Evolutionary conservation across 2,329 filamentous ascomycete species (phyloP).

Genomic region (Xylaria polymorpha): DNA sequence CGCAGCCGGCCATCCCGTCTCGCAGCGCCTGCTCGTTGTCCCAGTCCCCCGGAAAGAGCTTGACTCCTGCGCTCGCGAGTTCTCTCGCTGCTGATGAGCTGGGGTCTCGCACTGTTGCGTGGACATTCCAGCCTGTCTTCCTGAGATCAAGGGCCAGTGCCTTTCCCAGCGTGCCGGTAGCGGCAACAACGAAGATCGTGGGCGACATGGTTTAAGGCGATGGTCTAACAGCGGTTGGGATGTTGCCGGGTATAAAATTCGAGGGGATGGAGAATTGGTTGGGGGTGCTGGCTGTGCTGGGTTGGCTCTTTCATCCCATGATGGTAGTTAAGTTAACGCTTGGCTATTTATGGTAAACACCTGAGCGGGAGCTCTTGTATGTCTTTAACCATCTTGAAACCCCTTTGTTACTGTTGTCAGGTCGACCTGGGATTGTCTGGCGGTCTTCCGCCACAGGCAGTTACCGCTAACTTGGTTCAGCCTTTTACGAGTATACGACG

Average conservation of each 20-base stretch:
- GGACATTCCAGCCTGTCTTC: conserved; percentile 38
- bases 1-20: conserved; percentile 36
- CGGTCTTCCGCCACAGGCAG: conserved; percentile 1
- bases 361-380: background rate
- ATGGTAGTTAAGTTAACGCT: background rate
- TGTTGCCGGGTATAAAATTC: background rate
- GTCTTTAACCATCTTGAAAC: background rate
- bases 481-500: background rate
- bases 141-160: conserved; percentile 35
- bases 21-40: conserved; percentile 35
- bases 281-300: background rate
- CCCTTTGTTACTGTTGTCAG: background rate
- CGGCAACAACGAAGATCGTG: conserved; percentile 40
- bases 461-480: background rate
- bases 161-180: conserved; percentile 41
- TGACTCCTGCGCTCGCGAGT: conserved; percentile 33
- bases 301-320: background rate
- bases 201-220: conserved; percentile 23
- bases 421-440: background rate
- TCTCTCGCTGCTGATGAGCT: conserved; percentile 29
- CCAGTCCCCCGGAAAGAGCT: conserved; percentile 40
- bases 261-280: background rate
- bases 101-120: conserved; percentile 34
- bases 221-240: background rate
- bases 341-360: background rate